phyloP scores from a whole-genome alignment of 1,284 basidiomycete genomes.

The Mycosarcoma maydis region DNA sequence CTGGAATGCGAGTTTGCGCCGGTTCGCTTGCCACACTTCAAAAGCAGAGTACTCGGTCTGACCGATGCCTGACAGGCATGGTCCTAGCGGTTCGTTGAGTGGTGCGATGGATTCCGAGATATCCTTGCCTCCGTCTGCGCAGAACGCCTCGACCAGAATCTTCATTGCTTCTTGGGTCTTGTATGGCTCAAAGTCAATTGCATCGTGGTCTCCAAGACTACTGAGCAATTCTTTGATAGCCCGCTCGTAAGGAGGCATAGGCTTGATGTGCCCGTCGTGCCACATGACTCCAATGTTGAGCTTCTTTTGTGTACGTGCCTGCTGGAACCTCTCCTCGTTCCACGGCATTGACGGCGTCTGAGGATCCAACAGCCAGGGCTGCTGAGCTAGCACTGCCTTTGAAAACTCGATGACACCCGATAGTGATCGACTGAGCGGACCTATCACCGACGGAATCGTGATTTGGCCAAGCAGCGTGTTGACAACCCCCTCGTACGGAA shows the following conservation, averaged over 20 bases:
- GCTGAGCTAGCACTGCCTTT: conserved; percentile 72
- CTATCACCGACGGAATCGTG: conserved; percentile 76
- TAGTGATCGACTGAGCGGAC: conserved; percentile 75
- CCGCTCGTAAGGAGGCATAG: conserved; percentile 66
- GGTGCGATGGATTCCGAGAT: conserved; percentile 37
- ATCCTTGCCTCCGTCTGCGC: conserved; percentile 59
- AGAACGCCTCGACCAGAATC: conserved; percentile 54
- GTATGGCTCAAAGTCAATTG: conserved; percentile 47
- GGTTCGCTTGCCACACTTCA: conserved; percentile 72
- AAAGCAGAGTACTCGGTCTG: conserved; percentile 67
- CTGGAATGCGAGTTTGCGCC: conserved; percentile 68
- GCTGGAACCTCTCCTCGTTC: conserved; percentile 74
- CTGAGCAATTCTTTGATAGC: conserved; percentile 63
- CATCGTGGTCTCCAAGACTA: conserved; percentile 56
- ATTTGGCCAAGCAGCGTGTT: conserved; percentile 72
- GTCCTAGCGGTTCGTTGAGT: conserved; percentile 54
- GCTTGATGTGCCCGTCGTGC: conserved; percentile 67
- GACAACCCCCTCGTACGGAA: conserved; percentile 74
- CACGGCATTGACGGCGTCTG: conserved; percentile 74
- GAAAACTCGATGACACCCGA: conserved; percentile 75
- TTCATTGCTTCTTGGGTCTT: conserved; percentile 56
- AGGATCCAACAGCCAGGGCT: conserved; percentile 79
- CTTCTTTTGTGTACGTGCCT: conserved; percentile 30
- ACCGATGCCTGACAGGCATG: conserved; percentile 27
- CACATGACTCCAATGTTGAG: conserved; percentile 65